Base-by-base conservation (phyloP, 495 filamentous ascomycete species). In the Xylona heveae region DNA sequence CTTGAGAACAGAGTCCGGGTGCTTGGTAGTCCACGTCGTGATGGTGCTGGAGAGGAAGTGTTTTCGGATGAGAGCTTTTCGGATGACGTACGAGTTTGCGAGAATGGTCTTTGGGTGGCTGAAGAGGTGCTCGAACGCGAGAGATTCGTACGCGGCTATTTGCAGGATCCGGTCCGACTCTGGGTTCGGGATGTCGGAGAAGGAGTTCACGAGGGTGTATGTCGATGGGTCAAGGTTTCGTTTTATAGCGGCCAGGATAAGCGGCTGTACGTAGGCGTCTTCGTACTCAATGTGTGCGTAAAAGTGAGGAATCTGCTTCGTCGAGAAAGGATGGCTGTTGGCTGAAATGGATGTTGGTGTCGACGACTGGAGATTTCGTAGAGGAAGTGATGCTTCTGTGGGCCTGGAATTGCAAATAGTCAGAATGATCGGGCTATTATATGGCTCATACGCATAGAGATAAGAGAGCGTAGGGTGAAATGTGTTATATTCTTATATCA, bases 1-100 rank as follows among this genome's bases (percentile, higher is more conserved):
- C 27, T 53, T 56, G 1, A 97, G 58, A 2, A 70, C 48, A 12
- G 71, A 78, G 21, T 62, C 53, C 0, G 85, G 81, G 40, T 84
- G 56, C 44, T 97, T 97, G 13, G 73, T 64, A 8, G 76, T 54
- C 75, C 82, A 91, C 40, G 71, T 71, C 24, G 68, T 55, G 22
- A 90, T 64, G 0, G 85, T 93, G 10, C 71, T 68, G 4, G 71
- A 66, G 3, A 97, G 62, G 47, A 81, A 93, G 48, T 97, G 88
- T 50, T 97, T 97, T 30, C 88, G 68, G 44, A 94, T 93, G n/a
- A 97, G 55, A 1, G 88, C 88, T 62, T 94, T 95, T 43, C 88
- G 82, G 38, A 32, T 35, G 7, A 34, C 19, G 21, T 36, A 50
- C 40, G 22, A 15, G 19, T 41, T 39, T 12, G 33, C 26, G 14